Percentiles rank a stretch among this genome's conserved stretches.
Evolutionary conservation across 2,329 filamentous ascomycete species (phyloP).

Genomic region (Capronia epimyces): DNA sequence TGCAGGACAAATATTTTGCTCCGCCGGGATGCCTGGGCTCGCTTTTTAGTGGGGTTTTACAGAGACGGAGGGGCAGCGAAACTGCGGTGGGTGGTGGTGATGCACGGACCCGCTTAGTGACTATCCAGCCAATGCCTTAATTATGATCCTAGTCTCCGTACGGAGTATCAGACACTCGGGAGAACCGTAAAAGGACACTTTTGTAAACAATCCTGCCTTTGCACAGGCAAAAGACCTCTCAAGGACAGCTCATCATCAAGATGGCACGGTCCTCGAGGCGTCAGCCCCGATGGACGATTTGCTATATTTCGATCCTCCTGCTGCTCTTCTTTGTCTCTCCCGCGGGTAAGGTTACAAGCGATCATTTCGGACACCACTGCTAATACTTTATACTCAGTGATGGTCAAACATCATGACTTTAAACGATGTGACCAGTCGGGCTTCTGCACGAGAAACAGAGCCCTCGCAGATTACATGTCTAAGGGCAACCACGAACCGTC

Average conservation of each 20-base stretch:
- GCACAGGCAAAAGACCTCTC: neutral
- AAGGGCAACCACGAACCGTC: slow-evolving; percentile 65
- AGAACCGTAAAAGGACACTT: neutral
- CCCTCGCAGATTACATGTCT: slow-evolving; percentile 72
- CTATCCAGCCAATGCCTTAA: slow-evolving; percentile 3
- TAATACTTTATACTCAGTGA: slow-evolving; percentile 51
- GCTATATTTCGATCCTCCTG: slow-evolving; percentile 53
- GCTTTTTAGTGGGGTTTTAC: slow-evolving; percentile 4
- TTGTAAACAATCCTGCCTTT: neutral
- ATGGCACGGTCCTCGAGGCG: slow-evolving; percentile 27
- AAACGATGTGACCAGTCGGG: slow-evolving; percentile 94
- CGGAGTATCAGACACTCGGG: neutral
- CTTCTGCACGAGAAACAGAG: slow-evolving; percentile 93
- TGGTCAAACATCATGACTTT: slow-evolving; percentile 94
- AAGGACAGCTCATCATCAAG: neutral
- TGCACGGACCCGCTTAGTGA: slow-evolving; percentile 14
- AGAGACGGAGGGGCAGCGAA: slow-evolving; percentile 10
- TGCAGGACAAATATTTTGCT: slow-evolving; percentile 20
- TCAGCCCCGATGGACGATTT: slow-evolving; percentile 41
- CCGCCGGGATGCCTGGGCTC: neutral
- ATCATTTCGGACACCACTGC: neutral
- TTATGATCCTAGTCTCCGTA: neutral
- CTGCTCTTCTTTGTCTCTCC: slow-evolving; percentile 57
- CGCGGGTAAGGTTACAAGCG: slow-evolving; percentile 50
- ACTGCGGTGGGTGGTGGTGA: neutral